Percentiles rank a stretch among this genome's conserved stretches.
Conservation (phyloP, 768 basidiomycete species). For the Panellus pusillus region DNA sequence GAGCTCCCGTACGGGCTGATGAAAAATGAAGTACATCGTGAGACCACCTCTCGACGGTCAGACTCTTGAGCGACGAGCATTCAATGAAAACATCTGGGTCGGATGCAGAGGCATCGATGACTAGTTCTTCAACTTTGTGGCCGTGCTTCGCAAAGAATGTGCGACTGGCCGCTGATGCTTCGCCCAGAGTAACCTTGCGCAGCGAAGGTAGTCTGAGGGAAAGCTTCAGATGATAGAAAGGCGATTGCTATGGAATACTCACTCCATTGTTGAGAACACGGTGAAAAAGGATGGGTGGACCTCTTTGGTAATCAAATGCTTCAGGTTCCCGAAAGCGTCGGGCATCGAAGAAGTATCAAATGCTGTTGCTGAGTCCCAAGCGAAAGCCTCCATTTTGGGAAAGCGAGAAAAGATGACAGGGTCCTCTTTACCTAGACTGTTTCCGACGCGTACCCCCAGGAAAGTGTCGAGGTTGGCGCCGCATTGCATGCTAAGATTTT, state of each 20-base stretch:
- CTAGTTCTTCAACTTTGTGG: not conserved
- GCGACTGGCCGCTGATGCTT: not conserved
- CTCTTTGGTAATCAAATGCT: not conserved
- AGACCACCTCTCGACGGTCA: too few species aligned
- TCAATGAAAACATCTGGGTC: not conserved
- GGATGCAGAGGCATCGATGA: not conserved
- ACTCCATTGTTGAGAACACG: slow-evolving; percentile 3
- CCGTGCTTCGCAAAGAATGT: too few species aligned
- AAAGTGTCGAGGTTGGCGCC: too few species aligned
- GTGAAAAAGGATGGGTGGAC: too few species aligned
- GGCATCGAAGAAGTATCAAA: not conserved
- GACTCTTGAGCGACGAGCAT: too few species aligned
- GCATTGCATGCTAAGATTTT: not conserved
- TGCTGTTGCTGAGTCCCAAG: too few species aligned
- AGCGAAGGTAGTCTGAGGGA: not conserved
- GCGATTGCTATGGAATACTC: not conserved
- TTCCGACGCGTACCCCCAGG: not conserved
- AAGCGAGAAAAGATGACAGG: not conserved
- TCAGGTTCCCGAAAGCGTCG: not conserved
- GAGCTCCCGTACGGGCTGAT: too few species aligned
- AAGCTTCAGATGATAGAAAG: too few species aligned
- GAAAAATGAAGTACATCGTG: too few species aligned
- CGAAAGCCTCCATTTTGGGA: too few species aligned
- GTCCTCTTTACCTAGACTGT: not conserved
- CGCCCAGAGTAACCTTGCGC: not conserved